These are phyloP conservation scores for Diplogelasinospora grovesii DNA, from an alignment of 495 filamentous ascomycete species.

Conservation along the genomic window DNA sequence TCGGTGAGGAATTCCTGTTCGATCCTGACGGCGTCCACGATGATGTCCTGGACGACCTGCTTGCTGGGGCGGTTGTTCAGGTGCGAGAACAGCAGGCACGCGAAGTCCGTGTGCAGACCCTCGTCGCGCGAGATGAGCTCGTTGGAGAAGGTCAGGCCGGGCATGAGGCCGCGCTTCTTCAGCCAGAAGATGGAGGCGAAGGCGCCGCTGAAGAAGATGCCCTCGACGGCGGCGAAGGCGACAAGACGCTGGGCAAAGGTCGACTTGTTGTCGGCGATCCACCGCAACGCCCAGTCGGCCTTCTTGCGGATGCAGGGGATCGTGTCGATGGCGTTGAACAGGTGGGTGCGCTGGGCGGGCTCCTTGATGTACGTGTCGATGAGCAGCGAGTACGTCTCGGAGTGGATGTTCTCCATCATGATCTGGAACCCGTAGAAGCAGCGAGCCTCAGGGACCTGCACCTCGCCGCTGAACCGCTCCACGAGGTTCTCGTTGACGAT, in stretches of 20 bases:
- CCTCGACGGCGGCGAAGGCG: slow-evolving; percentile 96
- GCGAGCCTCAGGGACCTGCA: slow-evolving; percentile 94
- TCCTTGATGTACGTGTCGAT: slow-evolving; percentile 99
- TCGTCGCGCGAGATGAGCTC: slow-evolving; percentile 99
- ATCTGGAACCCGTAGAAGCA: slow-evolving; percentile 99
- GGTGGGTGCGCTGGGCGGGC: slow-evolving; percentile 86
- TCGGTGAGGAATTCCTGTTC: slow-evolving; percentile 98
- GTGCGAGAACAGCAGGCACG: slow-evolving; percentile 93
- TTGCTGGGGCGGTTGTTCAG: slow-evolving; percentile 82
- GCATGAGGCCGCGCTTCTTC: slow-evolving; percentile 99
- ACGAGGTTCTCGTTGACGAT: slow-evolving; percentile 99
- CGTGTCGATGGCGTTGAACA: slow-evolving; percentile 98
- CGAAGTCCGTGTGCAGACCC: slow-evolving; percentile 98
- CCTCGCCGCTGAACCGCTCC: slow-evolving; percentile 94
- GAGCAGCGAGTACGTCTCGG: slow-evolving; percentile 97
- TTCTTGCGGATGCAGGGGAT: slow-evolving; percentile 94
- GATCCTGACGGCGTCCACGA: slow-evolving; percentile 86
- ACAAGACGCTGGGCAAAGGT: slow-evolving; percentile 94
- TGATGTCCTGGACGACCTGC: slow-evolving; percentile 76
- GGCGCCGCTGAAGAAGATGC: slow-evolving; percentile 99
- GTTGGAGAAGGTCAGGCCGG: slow-evolving; percentile 97
- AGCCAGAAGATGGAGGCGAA: slow-evolving; percentile 99
- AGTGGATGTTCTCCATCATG: slow-evolving; percentile 99
- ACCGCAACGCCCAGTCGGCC: slow-evolving; percentile 93
- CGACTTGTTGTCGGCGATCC: slow-evolving; percentile 87